Evolutionary conservation across 805 yeast species (phyloP), one percentile per base, ranked within the genome.

Genomic region (Nakazawaea wickerhamii): DNA sequence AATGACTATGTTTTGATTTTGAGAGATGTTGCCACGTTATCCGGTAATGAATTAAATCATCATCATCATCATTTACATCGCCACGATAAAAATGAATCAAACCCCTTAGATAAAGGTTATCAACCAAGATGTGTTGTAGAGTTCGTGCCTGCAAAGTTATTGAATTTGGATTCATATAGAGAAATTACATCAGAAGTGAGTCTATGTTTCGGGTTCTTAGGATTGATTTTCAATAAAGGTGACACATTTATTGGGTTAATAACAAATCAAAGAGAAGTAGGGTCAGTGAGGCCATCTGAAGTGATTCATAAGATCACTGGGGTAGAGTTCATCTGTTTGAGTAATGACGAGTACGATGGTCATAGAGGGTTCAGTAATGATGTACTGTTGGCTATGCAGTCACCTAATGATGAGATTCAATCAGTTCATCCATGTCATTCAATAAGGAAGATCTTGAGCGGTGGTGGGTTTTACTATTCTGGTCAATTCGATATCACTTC

Each of bases 291-390:
- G 37, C 64, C 77, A 0, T 61, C 69, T 5, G 84, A 82, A 43
- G 65, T 63, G 28, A 67, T 85, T 5, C 68, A 65, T 49, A 68
- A 63, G 38, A 72, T 84, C 5, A 63, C 71, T n/a, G 78, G 73
- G 19, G 84, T 81, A 1, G 79, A 77, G 43, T 82, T 83, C 55
- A 73, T 74, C 45, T 81, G 90, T 51, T 63, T 84, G 33, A 77
- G 75, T 46, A 73, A 71, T 36, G 78, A 74, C 36, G 68, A 65
- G 27, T 79, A 60, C 53, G 91, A 83, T 55, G 51, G 60, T 42
- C 44, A 46, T 3, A 15, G 30, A 23, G 44, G 44, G 4, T 46
- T 53, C 20, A 46, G 47, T 8, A 47, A 41, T 23, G 50, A 51
- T 6, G 40, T 36, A 43, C 49, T 28, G 44, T 36, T 22, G 41